Conservation (phyloP, 2,329 filamentous ascomycete species). For the Colletotrichum musicola region DNA sequence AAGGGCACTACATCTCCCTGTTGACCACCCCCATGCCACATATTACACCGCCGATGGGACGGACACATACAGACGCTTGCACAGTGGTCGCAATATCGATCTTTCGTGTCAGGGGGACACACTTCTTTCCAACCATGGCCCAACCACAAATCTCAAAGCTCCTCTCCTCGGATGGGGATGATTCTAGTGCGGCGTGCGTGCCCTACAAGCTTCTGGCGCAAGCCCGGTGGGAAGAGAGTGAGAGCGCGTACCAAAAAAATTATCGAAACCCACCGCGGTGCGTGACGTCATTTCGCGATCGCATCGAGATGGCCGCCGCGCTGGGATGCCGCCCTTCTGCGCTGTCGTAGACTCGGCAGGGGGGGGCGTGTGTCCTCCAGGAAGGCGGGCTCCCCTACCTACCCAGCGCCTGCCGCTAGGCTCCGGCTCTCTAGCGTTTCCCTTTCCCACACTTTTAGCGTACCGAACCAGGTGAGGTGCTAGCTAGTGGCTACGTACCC, state of each 20-base stretch:
- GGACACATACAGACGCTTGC: background rate
- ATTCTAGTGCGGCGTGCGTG: background rate
- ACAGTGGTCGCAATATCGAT: background rate
- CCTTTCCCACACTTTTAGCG: slow-evolving; percentile 12
- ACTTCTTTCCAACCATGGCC: background rate
- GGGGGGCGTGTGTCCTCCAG: slow-evolving; percentile 20
- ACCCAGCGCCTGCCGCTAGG: background rate
- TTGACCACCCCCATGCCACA: background rate
- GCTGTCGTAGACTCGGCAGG: background rate
- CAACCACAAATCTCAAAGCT: background rate
- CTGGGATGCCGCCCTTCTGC: slow-evolving; percentile 19
- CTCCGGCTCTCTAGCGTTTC: slow-evolving; percentile 20
- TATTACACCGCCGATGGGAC: background rate
- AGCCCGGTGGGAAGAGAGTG: background rate
- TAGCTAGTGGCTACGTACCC: too few species aligned
- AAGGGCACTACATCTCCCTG: background rate
- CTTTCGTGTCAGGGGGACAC: background rate
- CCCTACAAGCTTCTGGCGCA: slow-evolving; percentile 5
- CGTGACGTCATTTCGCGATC: slow-evolving; percentile 35
- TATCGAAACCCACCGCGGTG: slow-evolving; percentile 10
- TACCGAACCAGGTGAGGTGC: background rate
- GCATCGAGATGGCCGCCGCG: slow-evolving; percentile 36
- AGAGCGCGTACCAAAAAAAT: background rate
- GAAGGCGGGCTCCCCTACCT: slow-evolving; percentile 1
- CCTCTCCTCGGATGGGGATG: too few species aligned